These are phyloP conservation scores for Penicillium antarcticum DNA, from an alignment of 495 filamentous ascomycete genomes.

Conservation along the genomic window DNA sequence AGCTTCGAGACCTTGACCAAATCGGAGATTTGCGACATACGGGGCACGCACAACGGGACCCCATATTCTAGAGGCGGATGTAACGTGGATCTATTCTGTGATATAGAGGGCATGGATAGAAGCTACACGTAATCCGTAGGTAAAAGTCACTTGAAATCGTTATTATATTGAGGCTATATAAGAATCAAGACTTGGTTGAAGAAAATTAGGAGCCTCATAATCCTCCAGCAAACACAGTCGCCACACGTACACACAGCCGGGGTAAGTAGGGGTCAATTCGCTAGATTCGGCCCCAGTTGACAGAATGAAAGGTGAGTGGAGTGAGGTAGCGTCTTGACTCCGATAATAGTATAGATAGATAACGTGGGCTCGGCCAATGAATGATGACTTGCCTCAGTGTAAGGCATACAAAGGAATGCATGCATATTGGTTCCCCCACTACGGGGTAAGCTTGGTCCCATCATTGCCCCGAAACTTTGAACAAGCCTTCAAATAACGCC, in stretches of 20 bases:
- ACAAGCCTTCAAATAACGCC: conserved; percentile 19
- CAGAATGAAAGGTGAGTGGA: not conserved
- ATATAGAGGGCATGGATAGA: too few relatives aligned
- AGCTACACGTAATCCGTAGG: too few relatives aligned
- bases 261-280: conserved; percentile 6
- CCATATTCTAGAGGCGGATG: not conserved
- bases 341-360: conserved; percentile 12
- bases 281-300: not conserved
- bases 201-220: not conserved
- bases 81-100: too few relatives aligned
- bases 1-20: conserved; percentile 18
- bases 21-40: conserved; percentile 16
- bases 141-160: not conserved
- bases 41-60: not conserved
- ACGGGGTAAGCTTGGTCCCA: not conserved
- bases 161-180: not conserved
- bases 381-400: conserved; percentile 1
- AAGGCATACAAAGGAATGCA: not conserved
- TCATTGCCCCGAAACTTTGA: conserved; percentile 10
- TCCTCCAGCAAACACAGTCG: too few relatives aligned
- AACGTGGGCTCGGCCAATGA: not conserved
- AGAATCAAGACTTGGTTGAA: not conserved
- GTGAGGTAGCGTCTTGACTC: not conserved
- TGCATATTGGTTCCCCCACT: not conserved
- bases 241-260: not conserved